These are phyloP conservation scores for Coemansia sp. DNA, from an alignment of 192 early-diverging fungal species.

Conservation along the genomic window DNA sequence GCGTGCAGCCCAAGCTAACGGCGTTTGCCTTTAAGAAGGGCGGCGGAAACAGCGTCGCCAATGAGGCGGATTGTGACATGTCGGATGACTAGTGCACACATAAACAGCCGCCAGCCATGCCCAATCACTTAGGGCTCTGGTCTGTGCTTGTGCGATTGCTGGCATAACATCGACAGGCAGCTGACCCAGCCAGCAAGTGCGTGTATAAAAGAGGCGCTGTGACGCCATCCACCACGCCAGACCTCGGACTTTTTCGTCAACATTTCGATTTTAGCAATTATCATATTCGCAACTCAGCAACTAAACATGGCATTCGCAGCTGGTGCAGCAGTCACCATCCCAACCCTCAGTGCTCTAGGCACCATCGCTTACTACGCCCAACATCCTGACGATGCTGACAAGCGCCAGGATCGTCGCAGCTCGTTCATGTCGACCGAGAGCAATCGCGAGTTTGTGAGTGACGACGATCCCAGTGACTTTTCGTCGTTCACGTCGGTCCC, in stretches of 20 bases:
- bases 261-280: too few species aligned
- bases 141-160: background rate
- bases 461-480: constrained; percentile 55
- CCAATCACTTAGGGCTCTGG: constrained; percentile 7
- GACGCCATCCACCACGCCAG: background rate
- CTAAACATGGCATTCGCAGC: constrained; percentile 56
- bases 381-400: constrained; percentile 17
- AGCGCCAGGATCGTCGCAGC: constrained; percentile 18
- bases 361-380: constrained; percentile 48
- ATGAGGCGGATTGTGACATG: background rate
- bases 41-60: background rate
- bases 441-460: constrained; percentile 35
- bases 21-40: constrained; percentile 31
- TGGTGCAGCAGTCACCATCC: constrained; percentile 51
- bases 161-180: background rate
- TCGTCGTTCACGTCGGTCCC: constrained; percentile 46
- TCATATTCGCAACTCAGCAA: too few species aligned
- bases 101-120: background rate
- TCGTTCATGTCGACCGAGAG: constrained; percentile 19
- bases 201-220: too few species aligned
- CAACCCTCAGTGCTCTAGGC: constrained; percentile 40
- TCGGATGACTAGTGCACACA: background rate
- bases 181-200: too few species aligned
- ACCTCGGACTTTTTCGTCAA: background rate
- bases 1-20: constrained; percentile 13